A percentile compares a stretch with the other conserved stretches of the same genome.
phyloP scores from a whole-genome alignment of 1,284 basidiomycete species.

The Cutaneotrichosporon sp. region DNA sequence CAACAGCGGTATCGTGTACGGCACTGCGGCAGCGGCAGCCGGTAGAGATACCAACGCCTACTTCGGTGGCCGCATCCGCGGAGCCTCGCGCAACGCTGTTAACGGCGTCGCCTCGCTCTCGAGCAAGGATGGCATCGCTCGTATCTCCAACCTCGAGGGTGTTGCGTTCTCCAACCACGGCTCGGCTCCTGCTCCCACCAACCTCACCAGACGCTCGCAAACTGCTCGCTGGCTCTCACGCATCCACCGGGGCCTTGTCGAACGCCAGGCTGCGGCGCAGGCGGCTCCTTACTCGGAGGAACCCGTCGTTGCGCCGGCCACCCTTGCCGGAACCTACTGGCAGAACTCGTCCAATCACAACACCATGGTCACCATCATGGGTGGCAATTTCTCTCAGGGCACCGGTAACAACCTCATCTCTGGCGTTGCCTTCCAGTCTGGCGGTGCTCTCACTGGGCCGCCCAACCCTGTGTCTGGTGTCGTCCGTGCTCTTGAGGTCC shows the following conservation, averaged over 20 bases:
- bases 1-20: constrained; percentile 68
- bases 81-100: constrained; percentile 49
- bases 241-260: constrained; percentile 34
- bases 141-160: constrained; percentile 36
- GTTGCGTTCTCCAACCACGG: constrained; percentile 37
- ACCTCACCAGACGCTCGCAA: constrained; percentile 12
- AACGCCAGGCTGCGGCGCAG: constrained; percentile 51
- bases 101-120: constrained; percentile 55
- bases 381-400: constrained; percentile 77
- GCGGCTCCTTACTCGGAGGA: constrained; percentile 53
- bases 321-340: constrained; percentile 87
- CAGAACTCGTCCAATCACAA: constrained; percentile 68
- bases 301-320: constrained; percentile 68
- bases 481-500: constrained; percentile 69
- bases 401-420: constrained; percentile 38
- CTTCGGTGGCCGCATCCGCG: constrained; percentile 55
- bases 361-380: constrained; percentile 66
- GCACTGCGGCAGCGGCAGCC: constrained; percentile 65
- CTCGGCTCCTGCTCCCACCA: constrained; percentile 17
- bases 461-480: constrained; percentile 61
- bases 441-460: constrained; percentile 60
- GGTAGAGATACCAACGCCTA: constrained; percentile 51
- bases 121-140: constrained; percentile 38
- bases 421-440: constrained; percentile 74
- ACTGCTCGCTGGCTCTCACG: constrained; percentile 29